Percentiles rank a stretch among this genome's conserved stretches.
These are phyloP conservation scores for Penicillium polonicum DNA, from an alignment of 2,329 filamentous ascomycete genomes.

Conservation along the genomic window DNA sequence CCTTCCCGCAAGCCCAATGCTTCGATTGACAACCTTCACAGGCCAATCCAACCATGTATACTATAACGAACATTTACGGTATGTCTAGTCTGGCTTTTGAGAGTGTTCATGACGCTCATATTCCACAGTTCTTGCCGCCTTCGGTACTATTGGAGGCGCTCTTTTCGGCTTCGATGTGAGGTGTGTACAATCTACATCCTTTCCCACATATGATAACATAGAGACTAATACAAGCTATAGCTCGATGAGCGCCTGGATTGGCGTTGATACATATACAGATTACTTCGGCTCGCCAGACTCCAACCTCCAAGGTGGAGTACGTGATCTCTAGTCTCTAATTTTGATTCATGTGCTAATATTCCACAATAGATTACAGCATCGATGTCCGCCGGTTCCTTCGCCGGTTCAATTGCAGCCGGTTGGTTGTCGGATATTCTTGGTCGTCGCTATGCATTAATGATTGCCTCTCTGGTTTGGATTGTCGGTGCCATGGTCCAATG, in stretches of 20 bases:
- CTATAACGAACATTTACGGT: slow-evolving; percentile 52
- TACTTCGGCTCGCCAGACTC: slow-evolving; percentile 53
- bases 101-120: background rate
- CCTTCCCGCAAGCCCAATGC: background rate
- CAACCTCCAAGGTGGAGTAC: slow-evolving; percentile 38
- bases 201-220: slow-evolving; percentile 17
- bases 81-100: background rate
- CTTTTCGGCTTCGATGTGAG: slow-evolving; percentile 61
- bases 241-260: slow-evolving; percentile 48
- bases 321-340: background rate
- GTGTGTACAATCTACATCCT: slow-evolving; percentile 48
- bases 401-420: slow-evolving; percentile 22
- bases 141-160: slow-evolving; percentile 57
- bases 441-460: slow-evolving; percentile 25
- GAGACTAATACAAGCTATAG: slow-evolving; percentile 16
- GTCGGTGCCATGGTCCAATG: slow-evolving; percentile 31
- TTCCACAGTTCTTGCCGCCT: slow-evolving; percentile 50
- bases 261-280: slow-evolving; percentile 52
- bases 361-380: slow-evolving; percentile 62
- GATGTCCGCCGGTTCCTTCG: slow-evolving; percentile 39
- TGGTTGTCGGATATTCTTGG: slow-evolving; percentile 28
- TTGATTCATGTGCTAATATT: background rate
- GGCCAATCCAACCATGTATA: slow-evolving; percentile 23
- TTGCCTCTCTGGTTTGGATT: slow-evolving; percentile 28
- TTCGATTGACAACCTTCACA: slow-evolving; percentile 1